phyloP scores from a whole-genome alignment of 371 early-diverging fungal species.

The Parasitella parasitica region DNA sequence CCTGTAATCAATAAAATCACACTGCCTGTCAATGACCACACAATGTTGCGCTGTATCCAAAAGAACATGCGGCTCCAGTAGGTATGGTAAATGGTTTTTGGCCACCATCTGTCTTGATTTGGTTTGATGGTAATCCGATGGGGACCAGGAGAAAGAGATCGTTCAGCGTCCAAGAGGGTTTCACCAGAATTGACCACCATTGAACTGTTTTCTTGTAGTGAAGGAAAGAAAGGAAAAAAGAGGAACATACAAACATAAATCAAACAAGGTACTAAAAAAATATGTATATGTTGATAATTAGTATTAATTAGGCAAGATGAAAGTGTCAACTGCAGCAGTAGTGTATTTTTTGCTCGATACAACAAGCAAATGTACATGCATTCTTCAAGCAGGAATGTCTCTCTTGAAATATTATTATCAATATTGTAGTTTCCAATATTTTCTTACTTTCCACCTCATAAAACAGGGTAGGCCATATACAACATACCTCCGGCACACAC shows the following conservation, averaged over 20 bases:
- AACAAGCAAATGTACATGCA: no score
- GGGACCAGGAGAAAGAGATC: background rate
- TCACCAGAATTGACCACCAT: background rate
- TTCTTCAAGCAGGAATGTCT: no score
- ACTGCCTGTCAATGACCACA: background rate
- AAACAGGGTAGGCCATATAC: no score
- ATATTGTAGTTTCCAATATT: no score
- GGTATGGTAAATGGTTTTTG: background rate
- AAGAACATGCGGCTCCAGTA: background rate
- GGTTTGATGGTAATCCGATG: slow-evolving; percentile 1
- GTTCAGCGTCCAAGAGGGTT: background rate
- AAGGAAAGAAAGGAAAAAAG: background rate
- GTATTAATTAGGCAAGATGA: background rate
- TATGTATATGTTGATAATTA: background rate
- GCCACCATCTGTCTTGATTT: background rate
- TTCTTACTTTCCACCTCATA: no score
- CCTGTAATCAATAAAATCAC: background rate
- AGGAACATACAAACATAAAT: background rate
- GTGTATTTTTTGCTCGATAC: no score
- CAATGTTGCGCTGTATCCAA: slow-evolving; percentile 2
- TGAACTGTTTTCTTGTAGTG: background rate
- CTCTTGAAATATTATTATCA: no score
- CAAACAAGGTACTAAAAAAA: background rate
- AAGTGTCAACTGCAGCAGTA: no score
- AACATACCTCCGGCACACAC: no score